Evolutionary conservation across 495 filamentous ascomycete genomes (phyloP).

Genomic region (Acidomyces sp.): DNA sequence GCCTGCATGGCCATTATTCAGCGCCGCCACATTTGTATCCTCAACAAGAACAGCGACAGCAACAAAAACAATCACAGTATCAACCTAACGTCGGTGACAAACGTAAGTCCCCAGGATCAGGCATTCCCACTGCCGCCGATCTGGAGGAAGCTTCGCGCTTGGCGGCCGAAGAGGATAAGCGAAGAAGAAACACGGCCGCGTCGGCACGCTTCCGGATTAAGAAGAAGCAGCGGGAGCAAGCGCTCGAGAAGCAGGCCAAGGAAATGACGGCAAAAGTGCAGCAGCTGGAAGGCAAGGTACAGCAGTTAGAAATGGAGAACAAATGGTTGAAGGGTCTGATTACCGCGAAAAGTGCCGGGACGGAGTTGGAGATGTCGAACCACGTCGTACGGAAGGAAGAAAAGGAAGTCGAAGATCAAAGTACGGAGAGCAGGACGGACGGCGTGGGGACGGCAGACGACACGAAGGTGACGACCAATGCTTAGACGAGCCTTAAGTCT

Average conservation of each 20-base stretch:
- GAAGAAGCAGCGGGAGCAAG: constrained; percentile 97
- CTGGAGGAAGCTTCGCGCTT: constrained; percentile 59
- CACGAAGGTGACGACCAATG: no score
- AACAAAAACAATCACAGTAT: background rate
- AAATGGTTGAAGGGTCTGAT: constrained; percentile 91
- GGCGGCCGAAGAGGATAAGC: constrained; percentile 93
- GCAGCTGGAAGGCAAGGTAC: constrained; percentile 65
- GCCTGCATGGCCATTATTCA: constrained; percentile 5
- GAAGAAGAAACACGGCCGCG: constrained; percentile 89
- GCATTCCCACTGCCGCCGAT: constrained; percentile 25
- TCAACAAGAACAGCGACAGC: background rate
- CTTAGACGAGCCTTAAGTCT: no score
- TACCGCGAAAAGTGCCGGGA: constrained; percentile 68
- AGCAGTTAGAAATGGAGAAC: constrained; percentile 87
- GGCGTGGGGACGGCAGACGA: constrained; percentile 21
- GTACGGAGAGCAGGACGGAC: constrained; percentile 15
- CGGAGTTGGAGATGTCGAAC: constrained; percentile 14
- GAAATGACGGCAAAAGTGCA: constrained; percentile 79
- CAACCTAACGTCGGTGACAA: constrained; percentile 7
- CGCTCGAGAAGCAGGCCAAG: constrained; percentile 78
- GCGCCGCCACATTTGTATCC: constrained; percentile 12
- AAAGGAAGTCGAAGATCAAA: constrained; percentile 13
- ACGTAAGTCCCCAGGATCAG: constrained; percentile 12
- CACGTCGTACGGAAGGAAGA: constrained; percentile 6
- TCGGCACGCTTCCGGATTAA: constrained; percentile 92